A percentile compares a stretch with the other conserved stretches of the same genome.
phyloP scores from a whole-genome alignment of 2,329 filamentous ascomycete genomes.

The Colletotrichum sp. region DNA sequence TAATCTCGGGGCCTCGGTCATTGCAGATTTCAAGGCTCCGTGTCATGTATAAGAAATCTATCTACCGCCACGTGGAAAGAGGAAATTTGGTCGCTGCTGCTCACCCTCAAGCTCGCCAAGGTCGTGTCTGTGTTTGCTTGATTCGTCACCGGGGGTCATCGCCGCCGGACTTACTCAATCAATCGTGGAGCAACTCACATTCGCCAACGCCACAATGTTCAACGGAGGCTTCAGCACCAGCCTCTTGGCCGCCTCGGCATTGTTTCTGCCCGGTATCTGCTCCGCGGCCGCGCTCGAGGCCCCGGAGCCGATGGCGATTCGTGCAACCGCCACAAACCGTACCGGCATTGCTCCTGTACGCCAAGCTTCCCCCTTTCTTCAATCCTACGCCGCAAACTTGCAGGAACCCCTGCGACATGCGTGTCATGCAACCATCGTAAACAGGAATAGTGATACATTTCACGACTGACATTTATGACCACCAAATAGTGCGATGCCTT shows the following conservation, averaged over 20 bases:
- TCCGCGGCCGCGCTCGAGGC: neutral
- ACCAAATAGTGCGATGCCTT: constrained; percentile 17
- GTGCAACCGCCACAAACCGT: neutral
- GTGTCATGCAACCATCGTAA: neutral
- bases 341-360: neutral
- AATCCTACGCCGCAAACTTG: neutral
- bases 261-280: neutral
- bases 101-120: neutral
- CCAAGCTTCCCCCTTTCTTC: neutral
- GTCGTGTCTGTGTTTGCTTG: neutral
- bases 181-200: neutral
- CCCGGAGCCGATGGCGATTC: neutral
- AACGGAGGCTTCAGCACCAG: neutral
- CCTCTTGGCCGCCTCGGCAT: neutral
- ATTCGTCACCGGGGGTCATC: neutral
- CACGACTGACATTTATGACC: neutral
- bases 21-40: neutral
- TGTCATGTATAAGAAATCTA: neutral
- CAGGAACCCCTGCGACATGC: neutral
- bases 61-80: neutral
- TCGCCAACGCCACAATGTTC: neutral
- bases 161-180: neutral
- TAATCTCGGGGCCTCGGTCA: neutral
- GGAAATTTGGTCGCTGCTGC: neutral
- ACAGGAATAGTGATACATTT: neutral